Evolutionary conservation across 1,284 basidiomycete species (phyloP), one percentile per base, ranked within the genome.

Genomic region (Amylostereum areolatum): DNA sequence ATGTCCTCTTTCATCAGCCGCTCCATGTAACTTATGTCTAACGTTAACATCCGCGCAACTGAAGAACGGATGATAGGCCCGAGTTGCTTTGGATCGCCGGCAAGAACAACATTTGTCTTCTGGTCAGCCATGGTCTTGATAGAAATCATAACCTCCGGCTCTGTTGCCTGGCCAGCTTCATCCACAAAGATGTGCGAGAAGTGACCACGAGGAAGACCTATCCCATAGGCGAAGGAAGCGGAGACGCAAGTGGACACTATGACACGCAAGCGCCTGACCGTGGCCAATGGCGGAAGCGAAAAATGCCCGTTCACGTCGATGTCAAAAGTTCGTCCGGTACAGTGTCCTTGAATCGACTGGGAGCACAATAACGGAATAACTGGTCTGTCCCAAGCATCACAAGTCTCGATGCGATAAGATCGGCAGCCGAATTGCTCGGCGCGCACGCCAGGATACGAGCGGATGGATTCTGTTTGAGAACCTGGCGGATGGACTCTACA

Each of bases 151-250:
- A 70, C 63, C 53, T 82, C 79, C 0, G 79, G 77, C 55, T 83
- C 81, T 9, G 71, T 74, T 0, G 78, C 80, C 54, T 85, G 81
- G 0, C 79, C 82, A 4, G 81, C 81, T 55, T 85, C 82, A 57
- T 85, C 82, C 6, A 83, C 64, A 56, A 85, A 81, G n/a, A 85
- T 80, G 51, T 83, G 75, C 1, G 64, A 70, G 57, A 77, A 85
- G 62, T 84, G 80, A 0, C 80, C 81, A 4, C 73, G 66, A 1
- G 70, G 62, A 41, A 84, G 70, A 0, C 81, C 82, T 31, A 83
- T 70, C 0, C 76, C 77, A 32, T 72, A 69, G 3, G 72, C 69
- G 35, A 83, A 73, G 0, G 77, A 75, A 0, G 81, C 78, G 3
- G 80, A 81, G 3, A 80, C 69, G 46, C 81, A 85, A 0, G 82